phyloP scores from a whole-genome alignment of 2,329 filamentous ascomycete genomes.

The Teratosphaeria gauchensis region DNA sequence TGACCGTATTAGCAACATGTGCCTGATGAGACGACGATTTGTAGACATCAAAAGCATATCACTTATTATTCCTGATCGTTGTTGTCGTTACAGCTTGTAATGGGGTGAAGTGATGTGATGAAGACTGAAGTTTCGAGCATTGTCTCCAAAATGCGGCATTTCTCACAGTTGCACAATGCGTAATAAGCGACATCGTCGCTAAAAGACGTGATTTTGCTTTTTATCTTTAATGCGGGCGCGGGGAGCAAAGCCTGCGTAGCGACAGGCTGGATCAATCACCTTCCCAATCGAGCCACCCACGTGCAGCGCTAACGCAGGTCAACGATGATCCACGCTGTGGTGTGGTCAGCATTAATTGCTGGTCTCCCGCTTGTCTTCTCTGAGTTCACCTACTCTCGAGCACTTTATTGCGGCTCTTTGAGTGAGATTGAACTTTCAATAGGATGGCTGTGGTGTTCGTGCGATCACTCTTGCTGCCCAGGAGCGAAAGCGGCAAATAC shows the following conservation, averaged over 20 bases:
- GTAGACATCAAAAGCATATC: background rate
- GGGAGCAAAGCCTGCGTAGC: background rate
- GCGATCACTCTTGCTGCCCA: conserved; percentile 3
- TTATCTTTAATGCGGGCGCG: background rate
- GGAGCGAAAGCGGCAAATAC: background rate
- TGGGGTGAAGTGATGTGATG: background rate
- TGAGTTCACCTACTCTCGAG: background rate
- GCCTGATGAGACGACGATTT: background rate
- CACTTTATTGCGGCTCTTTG: background rate
- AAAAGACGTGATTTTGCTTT: background rate
- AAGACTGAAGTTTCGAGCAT: background rate
- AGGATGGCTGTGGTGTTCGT: conserved; percentile 4
- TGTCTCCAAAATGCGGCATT: background rate
- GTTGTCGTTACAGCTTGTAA: background rate
- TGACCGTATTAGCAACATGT: background rate
- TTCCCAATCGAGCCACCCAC: background rate
- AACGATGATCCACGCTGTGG: background rate
- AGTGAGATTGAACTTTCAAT: background rate
- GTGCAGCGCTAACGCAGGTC: conserved; percentile 4
- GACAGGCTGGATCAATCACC: background rate
- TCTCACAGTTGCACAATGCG: background rate
- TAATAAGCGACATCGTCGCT: background rate
- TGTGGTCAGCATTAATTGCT: conserved; percentile 4
- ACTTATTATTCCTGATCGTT: background rate
- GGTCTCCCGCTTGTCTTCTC: background rate